phyloP scores from a whole-genome alignment of 1,139 yeast species.

The Pichia sp. region DNA sequence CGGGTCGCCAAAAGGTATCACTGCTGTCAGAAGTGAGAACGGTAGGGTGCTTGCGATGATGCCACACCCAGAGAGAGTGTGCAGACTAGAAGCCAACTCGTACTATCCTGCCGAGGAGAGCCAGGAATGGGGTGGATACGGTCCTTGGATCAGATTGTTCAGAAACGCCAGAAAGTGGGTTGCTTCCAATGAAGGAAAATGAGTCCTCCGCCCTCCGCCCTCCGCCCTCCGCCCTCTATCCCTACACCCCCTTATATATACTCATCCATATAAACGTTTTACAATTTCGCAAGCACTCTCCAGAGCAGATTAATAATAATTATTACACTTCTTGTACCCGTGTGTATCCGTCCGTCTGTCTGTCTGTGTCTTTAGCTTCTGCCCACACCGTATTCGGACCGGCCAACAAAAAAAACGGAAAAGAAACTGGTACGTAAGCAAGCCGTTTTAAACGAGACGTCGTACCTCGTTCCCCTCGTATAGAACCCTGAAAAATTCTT shows the following conservation, averaged over 20 bases:
- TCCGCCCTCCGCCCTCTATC: too few relatives aligned
- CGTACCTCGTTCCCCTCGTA: too few relatives aligned
- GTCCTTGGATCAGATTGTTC: conserved; percentile 95
- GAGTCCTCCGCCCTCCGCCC: background rate
- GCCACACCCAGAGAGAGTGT: conserved; percentile 99
- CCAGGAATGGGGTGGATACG: conserved; percentile 63
- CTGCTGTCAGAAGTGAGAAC: conserved; percentile 84
- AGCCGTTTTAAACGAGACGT: too few relatives aligned
- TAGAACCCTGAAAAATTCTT: background rate
- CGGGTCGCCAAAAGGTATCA: conserved; percentile 90
- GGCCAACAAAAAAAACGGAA: background rate
- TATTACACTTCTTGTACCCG: background rate
- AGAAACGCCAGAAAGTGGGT: conserved; percentile 96
- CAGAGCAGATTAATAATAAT: background rate
- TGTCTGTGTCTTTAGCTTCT: too few relatives aligned
- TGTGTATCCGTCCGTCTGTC: too few relatives aligned
- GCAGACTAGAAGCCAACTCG: conserved; percentile 82
- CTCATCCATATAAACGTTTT: background rate
- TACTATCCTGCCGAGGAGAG: conserved; percentile 78
- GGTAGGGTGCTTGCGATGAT: conserved; percentile 97
- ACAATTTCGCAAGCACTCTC: background rate
- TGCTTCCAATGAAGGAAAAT: conserved; percentile 28
- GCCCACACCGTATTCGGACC: background rate
- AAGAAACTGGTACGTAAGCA: background rate
- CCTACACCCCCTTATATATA: background rate